These are phyloP conservation scores for Panaeolus papilionaceus DNA, from an alignment of 768 basidiomycete species.

Conservation along the genomic window DNA sequence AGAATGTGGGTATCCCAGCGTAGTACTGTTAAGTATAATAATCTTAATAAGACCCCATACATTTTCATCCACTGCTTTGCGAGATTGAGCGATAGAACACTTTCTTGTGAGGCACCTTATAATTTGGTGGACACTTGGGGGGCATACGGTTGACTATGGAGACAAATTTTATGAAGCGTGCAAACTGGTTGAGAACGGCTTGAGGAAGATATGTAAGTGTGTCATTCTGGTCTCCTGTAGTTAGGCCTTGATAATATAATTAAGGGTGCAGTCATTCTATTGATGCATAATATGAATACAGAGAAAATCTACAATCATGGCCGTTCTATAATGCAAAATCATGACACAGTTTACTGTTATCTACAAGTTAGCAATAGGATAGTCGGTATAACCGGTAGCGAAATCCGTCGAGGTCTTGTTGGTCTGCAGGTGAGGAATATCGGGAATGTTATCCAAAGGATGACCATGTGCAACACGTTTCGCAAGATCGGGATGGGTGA, in stretches of 20 bases:
- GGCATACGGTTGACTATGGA: background rate
- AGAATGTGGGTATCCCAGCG: background rate
- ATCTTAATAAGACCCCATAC: background rate
- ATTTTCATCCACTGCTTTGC: background rate
- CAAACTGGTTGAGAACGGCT: no score
- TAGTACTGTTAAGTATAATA: conserved; percentile 9
- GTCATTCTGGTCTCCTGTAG: no score
- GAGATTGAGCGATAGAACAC: background rate
- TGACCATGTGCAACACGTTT: conserved; percentile 36
- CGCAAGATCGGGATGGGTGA: conserved; percentile 47
- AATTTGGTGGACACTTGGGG: no score
- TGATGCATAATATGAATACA: background rate
- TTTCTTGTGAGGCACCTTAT: no score
- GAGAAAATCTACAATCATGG: background rate
- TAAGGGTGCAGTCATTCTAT: no score
- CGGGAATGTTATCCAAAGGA: conserved; percentile 27
- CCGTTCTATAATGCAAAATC: background rate
- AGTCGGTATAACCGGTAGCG: conserved; percentile 27
- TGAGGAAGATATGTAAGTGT: no score
- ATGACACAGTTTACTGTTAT: background rate
- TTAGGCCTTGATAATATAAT: no score
- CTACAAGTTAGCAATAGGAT: conserved; percentile 21
- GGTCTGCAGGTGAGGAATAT: conserved; percentile 23
- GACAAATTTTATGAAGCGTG: background rate
- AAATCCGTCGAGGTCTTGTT: conserved; percentile 24